These are phyloP conservation scores for Boletus rex-veris DNA, from an alignment of 768 basidiomycete genomes.

Conservation along the genomic window DNA sequence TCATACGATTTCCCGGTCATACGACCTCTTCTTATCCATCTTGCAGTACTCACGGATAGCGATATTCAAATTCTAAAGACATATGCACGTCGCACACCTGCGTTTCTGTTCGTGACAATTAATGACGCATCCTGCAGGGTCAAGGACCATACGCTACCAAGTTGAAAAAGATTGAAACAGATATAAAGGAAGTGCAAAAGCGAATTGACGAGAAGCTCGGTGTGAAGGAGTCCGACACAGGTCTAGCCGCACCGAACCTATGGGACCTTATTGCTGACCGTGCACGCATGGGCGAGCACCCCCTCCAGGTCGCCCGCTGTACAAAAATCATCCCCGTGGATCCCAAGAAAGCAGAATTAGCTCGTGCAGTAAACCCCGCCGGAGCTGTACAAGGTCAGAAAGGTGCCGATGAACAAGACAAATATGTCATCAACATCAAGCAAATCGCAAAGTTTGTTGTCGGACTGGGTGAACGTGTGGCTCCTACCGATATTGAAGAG, in stretches of 20 bases:
- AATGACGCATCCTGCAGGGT: slow-evolving; percentile 51
- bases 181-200: slow-evolving; percentile 95
- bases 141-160: slow-evolving; percentile 95
- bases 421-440: slow-evolving; percentile 99
- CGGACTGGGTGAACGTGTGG: slow-evolving; percentile 92
- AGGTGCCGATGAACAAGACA: slow-evolving; percentile 98
- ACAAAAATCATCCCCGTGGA: slow-evolving; percentile 95
- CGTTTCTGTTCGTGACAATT: not conserved
- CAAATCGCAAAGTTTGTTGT: slow-evolving; percentile 99
- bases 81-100: slow-evolving; percentile 58
- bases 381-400: slow-evolving; percentile 85
- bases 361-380: slow-evolving; percentile 71
- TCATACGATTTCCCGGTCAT: slow-evolving; percentile 9
- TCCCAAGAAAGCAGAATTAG: slow-evolving; percentile 69
- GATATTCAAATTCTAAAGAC: slow-evolving; percentile 99
- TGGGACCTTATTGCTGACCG: slow-evolving; percentile 97
- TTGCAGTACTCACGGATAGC: slow-evolving; percentile 87
- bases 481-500: slow-evolving; percentile 98
- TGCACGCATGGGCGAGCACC: slow-evolving; percentile 88
- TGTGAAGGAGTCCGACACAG: slow-evolving; percentile 98
- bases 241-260: slow-evolving; percentile 91
- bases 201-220: slow-evolving; percentile 98
- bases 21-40: slow-evolving; percentile 10
- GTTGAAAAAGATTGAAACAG: slow-evolving; percentile 84
- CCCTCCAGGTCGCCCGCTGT: slow-evolving; percentile 95